Conservation (phyloP, 1,284 basidiomycete genomes). For the Cystobasidium slooffiae region DNA sequence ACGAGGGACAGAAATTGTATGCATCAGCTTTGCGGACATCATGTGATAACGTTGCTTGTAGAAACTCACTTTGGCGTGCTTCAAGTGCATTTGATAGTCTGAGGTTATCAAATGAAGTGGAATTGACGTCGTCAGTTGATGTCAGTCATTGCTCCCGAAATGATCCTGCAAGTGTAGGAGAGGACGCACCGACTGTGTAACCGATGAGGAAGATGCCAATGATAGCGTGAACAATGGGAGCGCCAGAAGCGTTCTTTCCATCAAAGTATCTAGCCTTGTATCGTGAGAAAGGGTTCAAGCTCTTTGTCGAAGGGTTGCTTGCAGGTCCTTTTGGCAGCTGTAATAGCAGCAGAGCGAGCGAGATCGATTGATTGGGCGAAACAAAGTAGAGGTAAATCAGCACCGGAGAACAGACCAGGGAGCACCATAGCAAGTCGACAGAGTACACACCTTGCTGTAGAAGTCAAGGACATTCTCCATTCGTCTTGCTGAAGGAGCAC, state of each 20-base stretch:
- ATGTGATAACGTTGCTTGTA: not conserved
- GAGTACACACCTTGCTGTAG: conserved; percentile 52
- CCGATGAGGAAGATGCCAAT: conserved; percentile 53
- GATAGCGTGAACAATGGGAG: conserved; percentile 53
- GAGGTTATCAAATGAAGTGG: not conserved
- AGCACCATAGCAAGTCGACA: not conserved
- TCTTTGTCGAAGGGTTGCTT: conserved; percentile 38
- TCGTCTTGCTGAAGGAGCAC: conserved; percentile 51
- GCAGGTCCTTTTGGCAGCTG: conserved; percentile 55
- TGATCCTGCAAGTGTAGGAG: not conserved
- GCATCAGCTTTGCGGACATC: not conserved
- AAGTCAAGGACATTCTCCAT: conserved; percentile 55
- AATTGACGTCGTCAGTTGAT: not conserved
- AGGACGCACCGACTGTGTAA: conserved; percentile 48
- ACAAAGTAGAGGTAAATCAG: not conserved
- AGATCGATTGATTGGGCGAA: not conserved
- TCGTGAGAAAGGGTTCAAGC: conserved; percentile 51
- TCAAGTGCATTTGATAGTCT: conserved; percentile 52
- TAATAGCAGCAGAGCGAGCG: not conserved
- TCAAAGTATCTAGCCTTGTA: conserved; percentile 55
- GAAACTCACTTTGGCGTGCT: conserved; percentile 52
- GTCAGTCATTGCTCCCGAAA: conserved; percentile 9
- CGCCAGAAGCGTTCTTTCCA: conserved; percentile 53
- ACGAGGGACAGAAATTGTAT: not conserved
- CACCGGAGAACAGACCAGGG: not conserved